Percentiles rank a stretch among this genome's conserved stretches.
phyloP scores from a whole-genome alignment of 495 filamentous ascomycete species.

The Parmelia sp. region DNA sequence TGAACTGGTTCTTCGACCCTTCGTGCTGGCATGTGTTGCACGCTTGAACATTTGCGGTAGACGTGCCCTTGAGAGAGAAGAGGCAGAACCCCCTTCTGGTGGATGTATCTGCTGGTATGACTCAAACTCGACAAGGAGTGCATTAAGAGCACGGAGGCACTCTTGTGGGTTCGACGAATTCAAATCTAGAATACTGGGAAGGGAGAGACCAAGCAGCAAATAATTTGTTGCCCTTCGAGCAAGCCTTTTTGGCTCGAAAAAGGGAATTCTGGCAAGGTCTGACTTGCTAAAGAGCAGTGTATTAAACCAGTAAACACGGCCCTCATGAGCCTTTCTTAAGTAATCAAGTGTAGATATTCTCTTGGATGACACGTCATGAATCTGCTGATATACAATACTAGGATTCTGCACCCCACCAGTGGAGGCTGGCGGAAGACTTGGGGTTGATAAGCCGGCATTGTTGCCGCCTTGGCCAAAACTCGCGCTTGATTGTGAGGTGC shows the following conservation, averaged over 20 bases:
- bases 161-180: conserved; percentile 69
- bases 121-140: conserved; percentile 86
- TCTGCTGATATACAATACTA: conserved; percentile 66
- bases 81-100: conserved; percentile 61
- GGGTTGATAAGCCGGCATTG: conserved; percentile 19
- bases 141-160: conserved; percentile 80
- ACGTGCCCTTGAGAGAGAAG: conserved; percentile 66
- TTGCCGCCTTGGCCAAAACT: conserved; percentile 21
- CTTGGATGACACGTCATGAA: conserved; percentile 84
- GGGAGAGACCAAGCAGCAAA: conserved; percentile 82
- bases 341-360: conserved; percentile 95
- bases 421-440: conserved; percentile 20
- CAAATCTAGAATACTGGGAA: conserved; percentile 83
- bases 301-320: conserved; percentile 95
- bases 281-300: conserved; percentile 82
- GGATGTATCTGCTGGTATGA: conserved; percentile 81
- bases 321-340: conserved; percentile 84
- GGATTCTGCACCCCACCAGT: conserved; percentile 54
- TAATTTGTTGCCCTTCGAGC: conserved; percentile 85
- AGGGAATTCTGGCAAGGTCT: conserved; percentile 74
- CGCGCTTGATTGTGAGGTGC: conserved; percentile 21
- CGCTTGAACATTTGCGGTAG: conserved; percentile 88
- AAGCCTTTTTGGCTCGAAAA: conserved; percentile 75
- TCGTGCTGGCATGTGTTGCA: conserved; percentile 50
- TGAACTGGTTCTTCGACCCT: conserved; percentile 66